Percentiles rank a stretch among this genome's conserved stretches.
Evolutionary conservation across 257 asterid genomes (phyloP).

Genomic region (Parsonsia alboflavescens): DNA sequence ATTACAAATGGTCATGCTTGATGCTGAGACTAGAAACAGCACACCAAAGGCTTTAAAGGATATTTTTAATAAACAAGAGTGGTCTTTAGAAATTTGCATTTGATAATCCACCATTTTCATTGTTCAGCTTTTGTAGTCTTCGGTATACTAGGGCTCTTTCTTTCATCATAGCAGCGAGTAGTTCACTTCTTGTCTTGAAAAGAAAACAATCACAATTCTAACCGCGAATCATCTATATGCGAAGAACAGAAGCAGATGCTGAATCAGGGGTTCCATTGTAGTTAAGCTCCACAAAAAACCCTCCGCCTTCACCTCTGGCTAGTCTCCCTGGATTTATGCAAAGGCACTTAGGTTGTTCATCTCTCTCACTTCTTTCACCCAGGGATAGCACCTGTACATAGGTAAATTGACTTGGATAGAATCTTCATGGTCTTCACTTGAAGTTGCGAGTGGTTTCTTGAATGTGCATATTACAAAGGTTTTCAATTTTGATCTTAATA

Average conservation of each 20-base stretch:
- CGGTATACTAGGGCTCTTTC: background rate
- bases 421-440: background rate
- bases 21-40: background rate
- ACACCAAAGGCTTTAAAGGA: background rate
- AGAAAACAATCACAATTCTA: background rate
- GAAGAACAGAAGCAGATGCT: constrained; percentile 69
- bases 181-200: background rate
- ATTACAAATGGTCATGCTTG: background rate
- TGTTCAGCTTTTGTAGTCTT: background rate
- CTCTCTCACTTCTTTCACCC: constrained; percentile 53
- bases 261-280: constrained; percentile 53
- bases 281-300: constrained; percentile 81
- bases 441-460: background rate
- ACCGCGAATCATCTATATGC: constrained; percentile 42
- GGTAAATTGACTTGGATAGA: background rate
- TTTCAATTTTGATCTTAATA: background rate
- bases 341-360: constrained; percentile 56
- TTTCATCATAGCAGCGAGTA: background rate
- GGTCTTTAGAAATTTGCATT: background rate
- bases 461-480: background rate
- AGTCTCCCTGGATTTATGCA: constrained; percentile 92
- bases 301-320: constrained; percentile 98
- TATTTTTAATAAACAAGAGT: background rate
- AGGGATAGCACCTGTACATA: constrained; percentile 50
- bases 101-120: background rate